Percentiles rank a stretch among this genome's conserved stretches.
These are phyloP conservation scores for Rhodotorula sp. DNA, from an alignment of 1,284 basidiomycete species.

Conservation along the genomic window DNA sequence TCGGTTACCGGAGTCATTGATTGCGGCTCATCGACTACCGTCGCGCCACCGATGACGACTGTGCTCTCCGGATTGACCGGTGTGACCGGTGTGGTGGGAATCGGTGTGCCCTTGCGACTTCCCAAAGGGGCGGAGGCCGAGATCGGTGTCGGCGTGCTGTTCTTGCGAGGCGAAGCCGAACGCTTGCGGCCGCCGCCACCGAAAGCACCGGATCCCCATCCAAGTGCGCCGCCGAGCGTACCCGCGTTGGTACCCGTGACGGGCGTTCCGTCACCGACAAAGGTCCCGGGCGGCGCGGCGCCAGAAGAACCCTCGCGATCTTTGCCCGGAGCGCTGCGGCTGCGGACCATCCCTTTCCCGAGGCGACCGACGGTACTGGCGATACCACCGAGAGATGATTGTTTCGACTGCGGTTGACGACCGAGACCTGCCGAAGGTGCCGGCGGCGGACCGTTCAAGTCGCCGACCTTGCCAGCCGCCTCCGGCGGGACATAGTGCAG, in stretches of 20 bases:
- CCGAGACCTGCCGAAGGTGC: slow-evolving; percentile 11
- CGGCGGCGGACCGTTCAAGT: slow-evolving; percentile 15
- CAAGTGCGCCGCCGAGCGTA: not conserved
- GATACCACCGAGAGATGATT: slow-evolving; percentile 3
- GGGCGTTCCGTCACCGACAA: not conserved
- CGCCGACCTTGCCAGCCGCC: slow-evolving; percentile 1
- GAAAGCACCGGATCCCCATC: slow-evolving; percentile 2
- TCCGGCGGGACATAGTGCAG: slow-evolving; percentile 22
- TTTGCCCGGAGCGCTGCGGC: slow-evolving; percentile 14
- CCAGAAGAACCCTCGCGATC: not conserved
- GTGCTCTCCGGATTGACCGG: not conserved
- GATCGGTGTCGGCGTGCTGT: not conserved
- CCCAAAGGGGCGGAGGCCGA: not conserved
- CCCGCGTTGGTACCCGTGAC: not conserved
- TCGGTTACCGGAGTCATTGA: not conserved
- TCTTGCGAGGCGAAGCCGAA: not conserved
- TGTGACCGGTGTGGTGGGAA: not conserved
- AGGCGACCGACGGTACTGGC: slow-evolving; percentile 7
- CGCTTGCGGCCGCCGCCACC: slow-evolving; percentile 7
- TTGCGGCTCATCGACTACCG: not conserved
- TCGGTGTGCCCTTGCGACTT: not conserved
- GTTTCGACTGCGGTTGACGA: slow-evolving; percentile 8
- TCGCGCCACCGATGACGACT: not conserved
- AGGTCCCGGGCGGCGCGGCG: not conserved
- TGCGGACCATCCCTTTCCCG: slow-evolving; percentile 11